These are phyloP conservation scores for Vanderwaltozyma yarrowii DNA, from an alignment of 805 yeast species.

Conservation along the genomic window DNA sequence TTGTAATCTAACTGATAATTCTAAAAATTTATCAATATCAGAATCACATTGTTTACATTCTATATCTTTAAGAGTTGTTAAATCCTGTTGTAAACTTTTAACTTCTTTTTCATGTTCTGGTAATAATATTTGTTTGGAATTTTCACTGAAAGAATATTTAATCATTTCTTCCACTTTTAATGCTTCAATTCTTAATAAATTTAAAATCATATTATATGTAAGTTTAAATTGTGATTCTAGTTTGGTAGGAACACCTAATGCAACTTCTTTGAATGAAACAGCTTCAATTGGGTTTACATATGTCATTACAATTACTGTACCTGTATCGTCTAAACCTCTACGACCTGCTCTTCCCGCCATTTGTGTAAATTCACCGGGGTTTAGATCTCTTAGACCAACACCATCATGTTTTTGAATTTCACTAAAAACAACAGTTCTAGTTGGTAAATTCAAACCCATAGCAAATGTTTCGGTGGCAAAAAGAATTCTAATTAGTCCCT, in stretches of 20 bases:
- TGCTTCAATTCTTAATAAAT: slow-evolving; percentile 85
- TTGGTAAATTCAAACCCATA: slow-evolving; percentile 95
- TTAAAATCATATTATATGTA: slow-evolving; percentile 92
- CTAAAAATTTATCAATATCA: slow-evolving; percentile 38
- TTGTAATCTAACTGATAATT: slow-evolving; percentile 37
- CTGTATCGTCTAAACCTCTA: slow-evolving; percentile 87
- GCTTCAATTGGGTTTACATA: slow-evolving; percentile 53
- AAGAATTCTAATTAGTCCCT: slow-evolving; percentile 74
- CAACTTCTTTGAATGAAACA: slow-evolving; percentile 61
- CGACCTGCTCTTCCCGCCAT: slow-evolving; percentile 99
- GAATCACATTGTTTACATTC: slow-evolving; percentile 27
- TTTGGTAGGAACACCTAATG: slow-evolving; percentile 84
- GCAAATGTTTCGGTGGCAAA: slow-evolving; percentile 99
- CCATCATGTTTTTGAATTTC: slow-evolving; percentile 89
- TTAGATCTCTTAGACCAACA: slow-evolving; percentile 60
- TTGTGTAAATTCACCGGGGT: slow-evolving; percentile 96
- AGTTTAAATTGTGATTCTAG: slow-evolving; percentile 85
- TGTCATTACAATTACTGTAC: slow-evolving; percentile 90
- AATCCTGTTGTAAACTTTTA: slow-evolving; percentile 38
- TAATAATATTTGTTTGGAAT: slow-evolving; percentile 68
- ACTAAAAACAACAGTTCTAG: slow-evolving; percentile 89
- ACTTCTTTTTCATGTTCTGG: slow-evolving; percentile 77
- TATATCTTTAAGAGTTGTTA: slow-evolving; percentile 31
- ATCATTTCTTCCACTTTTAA: slow-evolving; percentile 97
- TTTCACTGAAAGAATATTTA: slow-evolving; percentile 89